Evolutionary conservation across 1,139 yeast genomes (phyloP).

Genomic region (Nakaseomyces glabratus): DNA sequence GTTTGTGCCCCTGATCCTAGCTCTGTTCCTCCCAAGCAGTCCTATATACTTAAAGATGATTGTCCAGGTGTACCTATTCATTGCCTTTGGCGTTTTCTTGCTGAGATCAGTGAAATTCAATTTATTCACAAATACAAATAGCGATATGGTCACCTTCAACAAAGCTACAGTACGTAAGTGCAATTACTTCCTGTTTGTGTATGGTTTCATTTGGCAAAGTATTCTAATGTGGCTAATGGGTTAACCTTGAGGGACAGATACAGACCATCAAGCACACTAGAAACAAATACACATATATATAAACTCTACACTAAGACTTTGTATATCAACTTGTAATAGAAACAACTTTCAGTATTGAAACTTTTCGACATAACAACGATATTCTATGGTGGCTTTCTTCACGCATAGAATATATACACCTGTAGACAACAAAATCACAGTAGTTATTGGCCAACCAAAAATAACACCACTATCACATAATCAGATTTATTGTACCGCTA

Average conservation of each 20-base stretch:
- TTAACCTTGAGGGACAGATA: conserved; percentile 15
- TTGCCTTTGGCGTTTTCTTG: conserved; percentile 57
- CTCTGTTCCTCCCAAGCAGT: conserved; percentile 40
- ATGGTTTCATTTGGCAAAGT: conserved; percentile 77
- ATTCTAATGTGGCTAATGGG: conserved; percentile 47
- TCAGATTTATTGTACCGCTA: too few species aligned
- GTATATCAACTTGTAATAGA: too few species aligned
- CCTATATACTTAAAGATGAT: conserved; percentile 32
- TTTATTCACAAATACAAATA: conserved; percentile 52
- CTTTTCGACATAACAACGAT: too few species aligned
- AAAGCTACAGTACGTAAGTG: conserved; percentile 71
- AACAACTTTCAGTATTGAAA: too few species aligned
- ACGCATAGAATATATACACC: too few species aligned
- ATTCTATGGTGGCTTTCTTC: too few species aligned
- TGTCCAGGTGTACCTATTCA: conserved; percentile 40
- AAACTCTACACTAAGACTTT: too few species aligned
- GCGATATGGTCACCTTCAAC: conserved; percentile 46
- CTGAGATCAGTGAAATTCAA: conserved; percentile 78
- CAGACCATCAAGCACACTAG: too few species aligned
- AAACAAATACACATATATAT: too few species aligned
- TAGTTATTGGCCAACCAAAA: too few species aligned
- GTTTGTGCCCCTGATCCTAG: conserved; percentile 65
- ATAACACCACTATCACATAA: too few species aligned
- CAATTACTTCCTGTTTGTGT: conserved; percentile 76
- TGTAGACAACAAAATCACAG: too few species aligned